Conservation (phyloP, 257 asterid genomes). For the Ajuga chamaepitys region DNA sequence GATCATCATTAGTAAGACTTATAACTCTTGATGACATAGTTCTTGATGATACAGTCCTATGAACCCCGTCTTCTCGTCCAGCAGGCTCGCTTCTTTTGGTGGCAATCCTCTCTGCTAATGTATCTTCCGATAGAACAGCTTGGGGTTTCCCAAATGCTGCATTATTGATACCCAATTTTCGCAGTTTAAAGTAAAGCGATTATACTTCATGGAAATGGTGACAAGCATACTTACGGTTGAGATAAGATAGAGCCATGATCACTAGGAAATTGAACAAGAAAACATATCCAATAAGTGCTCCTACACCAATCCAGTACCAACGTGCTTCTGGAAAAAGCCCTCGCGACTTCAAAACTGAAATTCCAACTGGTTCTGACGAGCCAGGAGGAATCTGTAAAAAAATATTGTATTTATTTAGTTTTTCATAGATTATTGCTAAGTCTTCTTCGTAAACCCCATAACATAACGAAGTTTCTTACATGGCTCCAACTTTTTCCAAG, state of each 20-base stretch:
- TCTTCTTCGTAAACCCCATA: conserved; percentile 2
- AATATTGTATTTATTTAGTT: background rate
- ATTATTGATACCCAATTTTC: background rate
- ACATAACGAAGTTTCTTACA: conserved; percentile 34
- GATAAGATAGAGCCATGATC: conserved; percentile 51
- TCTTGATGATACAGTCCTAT: conserved; percentile 32
- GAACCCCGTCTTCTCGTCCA: conserved; percentile 27
- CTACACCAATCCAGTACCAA: conserved; percentile 84
- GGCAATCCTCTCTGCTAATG: conserved; percentile 35
- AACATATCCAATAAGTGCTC: conserved; percentile 49
- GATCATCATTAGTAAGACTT: conserved; percentile 25
- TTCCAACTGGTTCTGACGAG: conserved; percentile 49
- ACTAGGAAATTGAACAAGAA: conserved; percentile 50
- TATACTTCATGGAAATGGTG: background rate
- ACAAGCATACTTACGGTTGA: conserved; percentile 49
- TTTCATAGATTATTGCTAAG: background rate
- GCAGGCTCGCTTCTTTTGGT: conserved; percentile 28
- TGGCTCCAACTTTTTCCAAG: conserved; percentile 75
- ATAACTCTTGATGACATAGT: conserved; percentile 39
- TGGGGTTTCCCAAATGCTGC: conserved; percentile 76
- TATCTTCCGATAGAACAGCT: conserved; percentile 49
- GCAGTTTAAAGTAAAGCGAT: background rate
- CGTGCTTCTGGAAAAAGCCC: conserved; percentile 53
- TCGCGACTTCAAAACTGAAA: conserved; percentile 41
- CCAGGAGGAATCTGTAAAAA: conserved; percentile 34